phyloP scores from a whole-genome alignment of 345 rosid species.

The Eutrema japonicum region DNA sequence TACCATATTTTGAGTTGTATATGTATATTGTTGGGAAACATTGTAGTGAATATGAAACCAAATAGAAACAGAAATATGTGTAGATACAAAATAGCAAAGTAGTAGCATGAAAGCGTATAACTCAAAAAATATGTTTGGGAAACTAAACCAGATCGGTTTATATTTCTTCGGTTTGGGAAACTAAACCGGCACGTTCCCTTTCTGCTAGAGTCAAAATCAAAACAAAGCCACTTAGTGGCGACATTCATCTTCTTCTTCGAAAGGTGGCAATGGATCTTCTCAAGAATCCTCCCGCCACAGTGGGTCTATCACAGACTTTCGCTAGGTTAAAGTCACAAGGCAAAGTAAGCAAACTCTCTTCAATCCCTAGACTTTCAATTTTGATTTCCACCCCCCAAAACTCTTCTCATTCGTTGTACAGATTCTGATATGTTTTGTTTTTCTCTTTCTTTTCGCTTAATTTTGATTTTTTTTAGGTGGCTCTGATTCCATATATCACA shows the following conservation, averaged over 20 bases:
- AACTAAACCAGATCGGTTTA: slow-evolving; percentile 19
- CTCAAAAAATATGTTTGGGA: neutral
- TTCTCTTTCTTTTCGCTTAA: neutral
- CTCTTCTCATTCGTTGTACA: neutral
- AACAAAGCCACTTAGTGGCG: slow-evolving; percentile 21
- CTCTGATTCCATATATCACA: slow-evolving; percentile 84
- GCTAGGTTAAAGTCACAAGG: slow-evolving; percentile 62
- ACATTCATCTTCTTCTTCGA: slow-evolving; percentile 41
- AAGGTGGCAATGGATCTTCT: slow-evolving; percentile 59
- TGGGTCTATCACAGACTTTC: slow-evolving; percentile 68
- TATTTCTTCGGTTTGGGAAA: neutral
- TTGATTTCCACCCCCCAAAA: neutral
- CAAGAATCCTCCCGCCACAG: slow-evolving; percentile 41
- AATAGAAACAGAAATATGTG: neutral
- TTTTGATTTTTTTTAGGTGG: slow-evolving; percentile 55
- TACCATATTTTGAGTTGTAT: slow-evolving; percentile 3
- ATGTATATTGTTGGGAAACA: slow-evolving; percentile 7
- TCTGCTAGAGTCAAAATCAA: slow-evolving; percentile 4
- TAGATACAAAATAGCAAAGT: too few relatives aligned
- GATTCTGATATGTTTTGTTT: slow-evolving; percentile 1
- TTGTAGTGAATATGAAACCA: slow-evolving; percentile 13
- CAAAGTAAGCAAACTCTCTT: slow-evolving; percentile 49
- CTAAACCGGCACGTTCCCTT: slow-evolving; percentile 5
- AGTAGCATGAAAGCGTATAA: too few relatives aligned
- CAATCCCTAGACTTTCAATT: slow-evolving; percentile 15